Percentiles rank a stretch among this genome's conserved stretches.
Evolutionary conservation across 2,329 filamentous ascomycete genomes (phyloP).

Genomic region (Sclerotinia borealis): DNA sequence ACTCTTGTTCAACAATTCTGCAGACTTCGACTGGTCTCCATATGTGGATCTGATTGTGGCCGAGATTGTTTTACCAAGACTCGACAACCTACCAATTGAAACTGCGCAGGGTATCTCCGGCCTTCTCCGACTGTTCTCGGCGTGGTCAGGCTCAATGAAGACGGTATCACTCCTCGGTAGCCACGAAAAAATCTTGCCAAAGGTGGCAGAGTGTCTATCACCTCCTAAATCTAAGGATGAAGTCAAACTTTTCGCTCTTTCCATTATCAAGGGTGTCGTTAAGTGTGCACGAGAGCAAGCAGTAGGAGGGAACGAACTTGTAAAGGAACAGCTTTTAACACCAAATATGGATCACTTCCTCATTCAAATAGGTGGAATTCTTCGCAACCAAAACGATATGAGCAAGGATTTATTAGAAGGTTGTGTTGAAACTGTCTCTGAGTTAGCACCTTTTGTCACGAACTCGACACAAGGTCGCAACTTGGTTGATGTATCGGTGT

Average conservation of each 20-base stretch:
- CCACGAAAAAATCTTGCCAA: slow-evolving; percentile 56
- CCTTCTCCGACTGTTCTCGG: slow-evolving; percentile 71
- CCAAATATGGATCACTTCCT: slow-evolving; percentile 55
- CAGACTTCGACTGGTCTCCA: slow-evolving; percentile 62
- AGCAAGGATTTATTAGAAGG: slow-evolving; percentile 72
- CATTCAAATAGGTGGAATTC: slow-evolving; percentile 60
- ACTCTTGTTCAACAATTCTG: slow-evolving; percentile 68
- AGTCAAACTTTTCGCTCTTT: slow-evolving; percentile 76
- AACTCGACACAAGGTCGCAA: slow-evolving; percentile 64
- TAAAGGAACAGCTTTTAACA: slow-evolving; percentile 49
- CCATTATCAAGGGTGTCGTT: slow-evolving; percentile 66
- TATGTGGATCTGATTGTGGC: slow-evolving; percentile 67
- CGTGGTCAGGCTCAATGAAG: slow-evolving; percentile 66
- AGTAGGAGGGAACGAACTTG: slow-evolving; percentile 42
- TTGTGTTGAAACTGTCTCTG: slow-evolving; percentile 73
- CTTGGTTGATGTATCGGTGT: slow-evolving; percentile 73
- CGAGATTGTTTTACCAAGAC: slow-evolving; percentile 69
- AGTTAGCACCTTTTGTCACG: slow-evolving; percentile 64
- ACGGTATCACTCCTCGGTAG: slow-evolving; percentile 61
- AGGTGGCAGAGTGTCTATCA: slow-evolving; percentile 66
- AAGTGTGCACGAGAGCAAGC: slow-evolving; percentile 52
- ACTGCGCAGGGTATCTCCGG: slow-evolving; percentile 86
- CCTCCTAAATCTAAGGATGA: slow-evolving; percentile 74
- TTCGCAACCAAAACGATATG: slow-evolving; percentile 50
- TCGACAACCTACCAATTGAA: slow-evolving; percentile 74